Conservation (phyloP, 352 stramenopile species). For the Phytophthora syringae region DNA sequence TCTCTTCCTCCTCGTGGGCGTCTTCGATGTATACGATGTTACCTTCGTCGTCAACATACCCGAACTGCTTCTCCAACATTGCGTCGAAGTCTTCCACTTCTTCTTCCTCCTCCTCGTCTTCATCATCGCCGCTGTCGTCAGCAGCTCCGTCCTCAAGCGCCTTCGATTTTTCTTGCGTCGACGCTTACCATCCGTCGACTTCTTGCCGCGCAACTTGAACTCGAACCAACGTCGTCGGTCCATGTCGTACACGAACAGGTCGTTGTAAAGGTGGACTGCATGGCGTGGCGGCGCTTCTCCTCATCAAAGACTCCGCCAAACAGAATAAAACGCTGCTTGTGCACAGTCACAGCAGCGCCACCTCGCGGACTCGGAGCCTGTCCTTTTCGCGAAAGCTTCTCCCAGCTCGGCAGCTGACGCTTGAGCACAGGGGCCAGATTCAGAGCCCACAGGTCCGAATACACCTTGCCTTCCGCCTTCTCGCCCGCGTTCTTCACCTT, state of each 20-base stretch:
- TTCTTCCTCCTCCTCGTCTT: conserved; percentile 72
- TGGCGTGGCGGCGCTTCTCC: conserved; percentile 84
- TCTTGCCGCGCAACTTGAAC: conserved; percentile 89
- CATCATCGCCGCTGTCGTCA: conserved; percentile 53
- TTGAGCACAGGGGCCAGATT: conserved; percentile 93
- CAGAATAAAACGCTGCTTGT: conserved; percentile 97
- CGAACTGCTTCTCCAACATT: conserved; percentile 94
- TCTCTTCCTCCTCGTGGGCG: conserved; percentile 81
- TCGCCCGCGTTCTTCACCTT: conserved; percentile 94
- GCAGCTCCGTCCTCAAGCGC: conserved; percentile 47
- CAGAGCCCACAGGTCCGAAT: conserved; percentile 95
- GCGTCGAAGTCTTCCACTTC: conserved; percentile 84
- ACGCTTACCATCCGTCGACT: conserved; percentile 64
- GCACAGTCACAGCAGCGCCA: conserved; percentile 83
- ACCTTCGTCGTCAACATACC: conserved; percentile 94
- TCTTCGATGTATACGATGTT: conserved; percentile 97
- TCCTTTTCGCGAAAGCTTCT: conserved; percentile 92
- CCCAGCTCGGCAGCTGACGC: conserved; percentile 92
- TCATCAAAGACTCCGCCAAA: conserved; percentile 97
- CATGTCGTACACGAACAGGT: conserved; percentile 98
- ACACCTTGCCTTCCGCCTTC: conserved; percentile 94
- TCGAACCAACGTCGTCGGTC: conserved; percentile 96
- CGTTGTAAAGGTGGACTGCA: conserved; percentile 97
- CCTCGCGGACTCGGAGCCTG: conserved; percentile 82
- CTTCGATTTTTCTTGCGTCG: conserved; percentile 69